phyloP scores from a whole-genome alignment of 2,329 filamentous ascomycete genomes.

The Trichoderma guizhouense region DNA sequence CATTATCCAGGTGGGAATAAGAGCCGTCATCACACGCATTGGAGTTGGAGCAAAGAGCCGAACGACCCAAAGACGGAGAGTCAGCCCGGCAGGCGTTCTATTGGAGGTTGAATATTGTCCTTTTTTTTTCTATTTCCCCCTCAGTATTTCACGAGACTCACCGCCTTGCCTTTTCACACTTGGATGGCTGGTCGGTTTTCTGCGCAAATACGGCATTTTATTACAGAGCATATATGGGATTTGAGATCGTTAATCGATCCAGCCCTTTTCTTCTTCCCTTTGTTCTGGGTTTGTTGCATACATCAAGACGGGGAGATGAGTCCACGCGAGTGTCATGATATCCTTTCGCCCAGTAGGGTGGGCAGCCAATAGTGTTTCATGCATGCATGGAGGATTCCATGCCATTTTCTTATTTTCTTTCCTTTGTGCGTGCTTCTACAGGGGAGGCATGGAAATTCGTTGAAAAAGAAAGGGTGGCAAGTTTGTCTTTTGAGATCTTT shows the following conservation, averaged over 20 bases:
- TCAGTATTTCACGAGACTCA: background rate
- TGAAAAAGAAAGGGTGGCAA: background rate
- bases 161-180: background rate
- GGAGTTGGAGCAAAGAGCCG: background rate
- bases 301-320: conserved; percentile 8
- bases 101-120: background rate
- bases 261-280: background rate
- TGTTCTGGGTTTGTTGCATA: background rate
- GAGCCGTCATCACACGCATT: background rate
- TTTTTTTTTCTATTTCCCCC: background rate
- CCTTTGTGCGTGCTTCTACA: background rate
- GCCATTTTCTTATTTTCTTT: background rate
- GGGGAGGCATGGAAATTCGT: background rate
- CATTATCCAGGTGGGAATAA: background rate
- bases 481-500: background rate
- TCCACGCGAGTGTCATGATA: conserved; percentile 14
- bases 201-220: background rate
- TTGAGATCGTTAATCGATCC: background rate
- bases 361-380: background rate
- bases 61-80: background rate
- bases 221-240: background rate
- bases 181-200: too few relatives aligned
- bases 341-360: conserved; percentile 2
- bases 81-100: background rate
- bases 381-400: conserved; percentile 1